Percentiles rank a stretch among this genome's conserved stretches.
phyloP scores from a whole-genome alignment of 2,329 filamentous ascomycete genomes.

The Mollisia scopiformis region DNA sequence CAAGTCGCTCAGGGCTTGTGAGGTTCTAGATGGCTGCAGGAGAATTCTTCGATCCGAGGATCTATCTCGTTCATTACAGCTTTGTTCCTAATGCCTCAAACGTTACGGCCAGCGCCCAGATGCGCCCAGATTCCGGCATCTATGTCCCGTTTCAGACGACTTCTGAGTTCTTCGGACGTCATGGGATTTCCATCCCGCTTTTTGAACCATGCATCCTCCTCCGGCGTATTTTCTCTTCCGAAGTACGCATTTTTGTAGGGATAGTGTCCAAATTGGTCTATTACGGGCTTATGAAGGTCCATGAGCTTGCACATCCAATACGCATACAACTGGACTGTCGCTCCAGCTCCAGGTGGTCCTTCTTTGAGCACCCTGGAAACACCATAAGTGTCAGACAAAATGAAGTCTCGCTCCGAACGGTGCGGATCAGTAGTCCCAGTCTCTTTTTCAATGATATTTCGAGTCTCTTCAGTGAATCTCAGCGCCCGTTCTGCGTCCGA shows the following conservation, averaged over 20 bases:
- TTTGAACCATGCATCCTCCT: conserved; percentile 29
- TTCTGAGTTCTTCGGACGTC: background rate
- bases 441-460: conserved; percentile 26
- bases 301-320: conserved; percentile 34
- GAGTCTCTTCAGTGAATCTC: conserved; percentile 28
- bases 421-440: conserved; percentile 26
- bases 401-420: conserved; percentile 14
- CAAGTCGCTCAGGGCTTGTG: too few species aligned
- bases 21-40: too few species aligned
- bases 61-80: background rate
- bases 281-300: conserved; percentile 34
- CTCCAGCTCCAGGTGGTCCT: conserved; percentile 23
- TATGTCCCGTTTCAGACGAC: background rate
- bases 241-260: conserved; percentile 33
- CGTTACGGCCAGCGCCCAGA: background rate
- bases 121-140: background rate
- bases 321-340: conserved; percentile 22
- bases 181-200: background rate
- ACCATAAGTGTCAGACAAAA: conserved; percentile 26
- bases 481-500: conserved; percentile 20
- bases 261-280: conserved; percentile 35
- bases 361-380: conserved; percentile 26
- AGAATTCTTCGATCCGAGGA: background rate
- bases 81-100: background rate
- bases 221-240: conserved; percentile 28